A percentile compares a stretch with the other conserved stretches of the same genome.
These are phyloP conservation scores for Verbascum thapsus DNA, from an alignment of 257 asterid genomes.

Conservation along the genomic window DNA sequence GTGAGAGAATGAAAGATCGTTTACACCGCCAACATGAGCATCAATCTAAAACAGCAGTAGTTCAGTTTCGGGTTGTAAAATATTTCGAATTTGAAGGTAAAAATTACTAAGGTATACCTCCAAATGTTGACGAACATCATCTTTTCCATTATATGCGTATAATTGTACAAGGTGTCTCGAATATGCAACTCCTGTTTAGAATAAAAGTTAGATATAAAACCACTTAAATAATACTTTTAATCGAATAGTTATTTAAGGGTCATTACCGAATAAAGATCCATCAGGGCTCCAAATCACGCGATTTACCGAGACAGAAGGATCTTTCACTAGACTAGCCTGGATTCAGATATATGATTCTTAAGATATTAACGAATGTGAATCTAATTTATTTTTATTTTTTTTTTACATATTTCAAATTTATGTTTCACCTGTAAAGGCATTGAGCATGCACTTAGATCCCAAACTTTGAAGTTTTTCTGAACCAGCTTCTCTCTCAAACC, in stretches of 20 bases:
- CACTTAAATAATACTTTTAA: slow-evolving; percentile 7
- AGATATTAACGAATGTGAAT: no score
- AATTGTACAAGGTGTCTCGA: slow-evolving; percentile 68
- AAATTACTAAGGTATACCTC: slow-evolving; percentile 61
- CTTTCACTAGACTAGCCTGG: slow-evolving; percentile 58
- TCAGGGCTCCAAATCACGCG: slow-evolving; percentile 76
- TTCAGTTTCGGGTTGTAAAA: background rate
- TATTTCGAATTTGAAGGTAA: background rate
- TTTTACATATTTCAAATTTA: no score
- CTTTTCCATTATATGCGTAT: slow-evolving; percentile 54
- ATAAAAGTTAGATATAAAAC: slow-evolving; percentile 21
- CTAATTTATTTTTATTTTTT: no score
- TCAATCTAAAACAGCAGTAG: slow-evolving; percentile 36
- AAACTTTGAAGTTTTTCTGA: slow-evolving; percentile 76
- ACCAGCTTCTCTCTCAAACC: slow-evolving; percentile 81
- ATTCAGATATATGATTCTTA: slow-evolving; percentile 22
- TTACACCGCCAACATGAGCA: slow-evolving; percentile 47
- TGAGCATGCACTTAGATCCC: slow-evolving; percentile 81
- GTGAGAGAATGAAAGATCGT: slow-evolving; percentile 43
- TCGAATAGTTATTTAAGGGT: background rate
- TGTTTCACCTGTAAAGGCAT: slow-evolving; percentile 74
- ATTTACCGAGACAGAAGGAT: slow-evolving; percentile 64
- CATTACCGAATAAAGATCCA: slow-evolving; percentile 66
- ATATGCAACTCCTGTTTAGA: slow-evolving; percentile 61
- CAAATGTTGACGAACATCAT: slow-evolving; percentile 60